Percentiles rank a stretch among this genome's conserved stretches.
Conservation (phyloP, 208 protist species). For the Wallacemonas sp. region DNA sequence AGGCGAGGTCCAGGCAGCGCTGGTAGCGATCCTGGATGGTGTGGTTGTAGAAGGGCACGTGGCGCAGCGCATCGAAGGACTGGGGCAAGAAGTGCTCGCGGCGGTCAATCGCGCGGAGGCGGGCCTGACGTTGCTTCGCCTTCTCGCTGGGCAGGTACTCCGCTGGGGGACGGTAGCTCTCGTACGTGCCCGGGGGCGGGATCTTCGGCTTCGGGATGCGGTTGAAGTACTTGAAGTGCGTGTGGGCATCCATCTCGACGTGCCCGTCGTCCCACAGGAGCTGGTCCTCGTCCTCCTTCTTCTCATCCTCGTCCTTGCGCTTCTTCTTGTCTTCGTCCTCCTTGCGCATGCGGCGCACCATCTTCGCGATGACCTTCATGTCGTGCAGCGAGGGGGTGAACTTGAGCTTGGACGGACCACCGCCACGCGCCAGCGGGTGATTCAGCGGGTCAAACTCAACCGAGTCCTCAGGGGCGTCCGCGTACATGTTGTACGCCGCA, state of each 20-base stretch:
- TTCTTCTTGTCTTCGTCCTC: constrained; percentile 46
- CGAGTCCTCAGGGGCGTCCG: constrained; percentile 75
- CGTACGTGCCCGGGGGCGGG: constrained; percentile 93
- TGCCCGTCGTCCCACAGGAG: constrained; percentile 84
- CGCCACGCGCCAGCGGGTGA: constrained; percentile 88
- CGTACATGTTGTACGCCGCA: constrained; percentile 90
- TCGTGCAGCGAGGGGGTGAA: constrained; percentile 88
- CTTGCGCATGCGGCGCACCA: constrained; percentile 79
- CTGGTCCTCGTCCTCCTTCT: constrained; percentile 35
- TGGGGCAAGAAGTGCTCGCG: constrained; percentile 94
- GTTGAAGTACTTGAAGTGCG: constrained; percentile 88
- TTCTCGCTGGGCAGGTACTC: constrained; percentile 97
- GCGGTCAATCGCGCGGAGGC: constrained; percentile 89
- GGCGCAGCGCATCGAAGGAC: constrained; percentile 91
- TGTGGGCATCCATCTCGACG: constrained; percentile 88
- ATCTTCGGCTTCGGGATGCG: constrained; percentile 77
- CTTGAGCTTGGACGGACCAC: constrained; percentile 77
- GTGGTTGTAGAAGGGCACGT: constrained; percentile 95
- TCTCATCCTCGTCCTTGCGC: constrained; percentile 31
- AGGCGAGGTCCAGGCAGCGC: constrained; percentile 98
- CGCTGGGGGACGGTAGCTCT: constrained; percentile 98
- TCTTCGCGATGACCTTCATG: constrained; percentile 92
- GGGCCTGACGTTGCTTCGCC: constrained; percentile 86
- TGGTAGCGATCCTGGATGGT: constrained; percentile 98
- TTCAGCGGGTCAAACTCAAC: constrained; percentile 91